phyloP scores from a whole-genome alignment of 345 rosid genomes.

The Bruguiera gymnorhiza region DNA sequence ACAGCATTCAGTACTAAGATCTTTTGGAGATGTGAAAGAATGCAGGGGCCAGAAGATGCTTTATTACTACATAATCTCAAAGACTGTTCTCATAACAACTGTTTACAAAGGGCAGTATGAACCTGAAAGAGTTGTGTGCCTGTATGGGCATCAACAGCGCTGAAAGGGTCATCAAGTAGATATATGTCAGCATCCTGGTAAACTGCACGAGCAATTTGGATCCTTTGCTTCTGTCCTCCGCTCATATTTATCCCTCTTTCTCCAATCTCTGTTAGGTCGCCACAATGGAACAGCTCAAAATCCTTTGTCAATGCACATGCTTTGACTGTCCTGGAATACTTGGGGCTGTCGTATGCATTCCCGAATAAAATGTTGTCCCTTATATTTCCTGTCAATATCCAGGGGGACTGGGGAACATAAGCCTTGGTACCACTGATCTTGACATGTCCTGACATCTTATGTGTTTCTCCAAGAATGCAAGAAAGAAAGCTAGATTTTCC shows the following conservation, averaged over 20 bases:
- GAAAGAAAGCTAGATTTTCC: slow-evolving; percentile 91
- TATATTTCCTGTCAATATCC: slow-evolving; percentile 84
- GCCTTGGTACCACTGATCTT: slow-evolving; percentile 79
- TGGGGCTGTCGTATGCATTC: slow-evolving; percentile 44
- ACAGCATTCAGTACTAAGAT: background rate
- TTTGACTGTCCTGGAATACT: slow-evolving; percentile 57
- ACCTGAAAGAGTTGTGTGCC: slow-evolving; percentile 85
- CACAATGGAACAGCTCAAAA: slow-evolving; percentile 69
- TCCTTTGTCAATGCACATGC: slow-evolving; percentile 83
- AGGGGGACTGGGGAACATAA: slow-evolving; percentile 82
- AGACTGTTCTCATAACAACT: too few species aligned
- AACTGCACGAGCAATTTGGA: slow-evolving; percentile 89
- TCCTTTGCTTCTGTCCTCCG: slow-evolving; percentile 96
- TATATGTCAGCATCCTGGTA: slow-evolving; percentile 91
- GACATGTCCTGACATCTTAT: slow-evolving; percentile 62
- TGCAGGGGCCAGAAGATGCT: too few species aligned
- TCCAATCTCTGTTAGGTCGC: slow-evolving; percentile 88
- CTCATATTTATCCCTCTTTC: slow-evolving; percentile 98
- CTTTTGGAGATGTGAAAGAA: background rate
- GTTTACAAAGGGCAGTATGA: background rate
- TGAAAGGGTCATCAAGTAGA: slow-evolving; percentile 90
- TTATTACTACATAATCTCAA: too few species aligned
- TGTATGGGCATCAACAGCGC: slow-evolving; percentile 97
- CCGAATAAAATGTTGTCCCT: slow-evolving; percentile 87
- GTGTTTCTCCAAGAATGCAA: slow-evolving; percentile 71